phyloP scores from a whole-genome alignment of 495 filamentous ascomycete species.

The Penicillium silybi region DNA sequence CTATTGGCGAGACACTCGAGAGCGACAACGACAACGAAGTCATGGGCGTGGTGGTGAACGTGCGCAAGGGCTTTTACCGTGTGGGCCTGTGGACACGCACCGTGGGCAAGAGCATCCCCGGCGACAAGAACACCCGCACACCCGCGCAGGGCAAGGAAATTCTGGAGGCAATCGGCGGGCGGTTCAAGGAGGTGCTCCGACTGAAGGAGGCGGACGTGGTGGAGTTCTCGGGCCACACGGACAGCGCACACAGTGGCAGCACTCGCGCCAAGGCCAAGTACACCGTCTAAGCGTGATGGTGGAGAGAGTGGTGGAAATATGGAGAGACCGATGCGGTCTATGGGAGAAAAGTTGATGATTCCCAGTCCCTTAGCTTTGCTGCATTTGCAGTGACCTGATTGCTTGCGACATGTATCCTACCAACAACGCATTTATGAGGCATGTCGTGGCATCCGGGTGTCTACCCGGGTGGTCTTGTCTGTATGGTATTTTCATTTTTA shows the following conservation, averaged over 20 bases:
- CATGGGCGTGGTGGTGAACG: constrained; percentile 99
- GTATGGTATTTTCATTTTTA: constrained; percentile 2
- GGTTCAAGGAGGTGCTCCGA: constrained; percentile 87
- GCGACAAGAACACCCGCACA: constrained; percentile 67
- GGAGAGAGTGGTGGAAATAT: background rate
- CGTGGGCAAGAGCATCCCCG: constrained; percentile 74
- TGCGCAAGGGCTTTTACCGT: constrained; percentile 96
- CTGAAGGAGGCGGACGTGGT: constrained; percentile 69
- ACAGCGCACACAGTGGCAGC: constrained; percentile 86
- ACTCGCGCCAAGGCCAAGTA: constrained; percentile 95
- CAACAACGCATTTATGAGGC: constrained; percentile 26
- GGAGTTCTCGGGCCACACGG: constrained; percentile 96
- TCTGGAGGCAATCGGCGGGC: constrained; percentile 73
- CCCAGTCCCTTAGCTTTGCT: constrained; percentile 17
- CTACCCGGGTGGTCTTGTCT: background rate
- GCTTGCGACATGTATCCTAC: constrained; percentile 31
- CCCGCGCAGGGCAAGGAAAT: constrained; percentile 78
- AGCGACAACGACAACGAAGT: constrained; percentile 86
- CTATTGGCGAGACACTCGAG: constrained; percentile 97
- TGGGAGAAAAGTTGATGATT: constrained; percentile 17
- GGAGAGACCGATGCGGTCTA: background rate
- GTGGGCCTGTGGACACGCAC: constrained; percentile 92
- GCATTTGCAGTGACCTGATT: constrained; percentile 26
- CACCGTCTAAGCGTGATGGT: constrained; percentile 53
- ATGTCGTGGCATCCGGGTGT: constrained; percentile 13